Conservation (phyloP, 176 grass and related monocot genomes). For the Ananas comosus region DNA sequence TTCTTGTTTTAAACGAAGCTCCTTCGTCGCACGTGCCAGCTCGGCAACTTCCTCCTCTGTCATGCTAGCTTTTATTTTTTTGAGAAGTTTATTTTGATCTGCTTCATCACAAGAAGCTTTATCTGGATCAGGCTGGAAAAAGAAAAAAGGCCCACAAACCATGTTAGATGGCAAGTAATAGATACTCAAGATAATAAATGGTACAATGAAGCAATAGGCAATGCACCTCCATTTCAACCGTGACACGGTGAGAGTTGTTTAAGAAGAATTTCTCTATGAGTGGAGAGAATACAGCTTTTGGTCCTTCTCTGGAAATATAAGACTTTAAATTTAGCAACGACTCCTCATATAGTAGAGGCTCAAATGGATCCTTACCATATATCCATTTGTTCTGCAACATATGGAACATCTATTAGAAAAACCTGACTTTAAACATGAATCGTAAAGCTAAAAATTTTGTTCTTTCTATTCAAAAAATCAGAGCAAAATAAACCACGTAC, state of each 20-base stretch:
- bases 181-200: not conserved
- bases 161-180: not conserved
- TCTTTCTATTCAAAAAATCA: no score
- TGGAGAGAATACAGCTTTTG: no score
- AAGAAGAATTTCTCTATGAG: slow-evolving; percentile 80
- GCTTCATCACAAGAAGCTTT: slow-evolving; percentile 78
- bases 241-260: slow-evolving; percentile 74
- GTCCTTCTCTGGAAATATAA: slow-evolving; percentile 63
- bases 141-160: slow-evolving; percentile 11
- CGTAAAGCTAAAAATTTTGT: not conserved
- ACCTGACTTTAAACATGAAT: not conserved
- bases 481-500: slow-evolving; percentile 27
- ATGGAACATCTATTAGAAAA: not conserved
- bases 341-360: slow-evolving; percentile 90
- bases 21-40: slow-evolving; percentile 71
- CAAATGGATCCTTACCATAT: slow-evolving; percentile 94
- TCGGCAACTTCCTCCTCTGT: slow-evolving; percentile 84
- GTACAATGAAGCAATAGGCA: no score
- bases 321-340: slow-evolving; percentile 82
- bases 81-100: slow-evolving; percentile 65
- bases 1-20: slow-evolving; percentile 88
- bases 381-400: slow-evolving; percentile 77
- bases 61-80: slow-evolving; percentile 77
- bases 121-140: slow-evolving; percentile 73
- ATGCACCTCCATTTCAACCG: slow-evolving; percentile 87